Evolutionary conservation across 768 basidiomycete species (phyloP), one percentile per base, ranked within the genome.

Genomic region (Xanthoconium purpureum): DNA sequence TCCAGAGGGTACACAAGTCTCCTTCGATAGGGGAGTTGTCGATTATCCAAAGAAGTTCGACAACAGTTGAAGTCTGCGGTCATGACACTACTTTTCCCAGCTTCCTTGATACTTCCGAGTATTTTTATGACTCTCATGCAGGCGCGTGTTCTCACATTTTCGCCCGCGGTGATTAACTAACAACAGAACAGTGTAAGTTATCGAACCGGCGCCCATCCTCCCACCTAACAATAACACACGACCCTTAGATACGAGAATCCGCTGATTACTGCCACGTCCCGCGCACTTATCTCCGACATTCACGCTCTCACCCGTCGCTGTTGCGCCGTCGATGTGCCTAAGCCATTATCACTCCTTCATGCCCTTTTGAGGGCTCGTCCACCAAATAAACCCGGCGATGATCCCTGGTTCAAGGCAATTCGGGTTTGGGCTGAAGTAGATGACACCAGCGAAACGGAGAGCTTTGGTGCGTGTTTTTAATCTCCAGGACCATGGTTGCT

Each of bases 371-470:
- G 81, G 12, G 60, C 81, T 6, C 56, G 48, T 30, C 56, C 62
- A 28, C 58, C 44, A 58, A 36, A 59, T 38, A 54, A 33, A 18
- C 33, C 18, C 24, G 68, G 66, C 46, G 74, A 73, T 7, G 72
- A 70, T 36, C 71, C 80, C 15, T 80, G 85, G 69, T 88, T 89
- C 68, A 82, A 79, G 59, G 85, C 80, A 6, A 57, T 88, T 52
- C 80, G 84, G 32, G 78, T 86, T 38, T 91, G 89, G 89, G 84
- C 82, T 5, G 88, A 91, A 62, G 75, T 91, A 39, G 81, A 82
- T 37, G 88, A 91, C 59, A 76, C 90, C 47, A 86, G 81, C 63
- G 89, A 91, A 71, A 87, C 79, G 66, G 90, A 91, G 63, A 86
- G 83, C 60, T 92, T 89, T 66, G 89, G 89, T 89, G 63, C 52